phyloP scores from a whole-genome alignment of 2,329 filamentous ascomycete genomes.

The Botrytis paeoniae region DNA sequence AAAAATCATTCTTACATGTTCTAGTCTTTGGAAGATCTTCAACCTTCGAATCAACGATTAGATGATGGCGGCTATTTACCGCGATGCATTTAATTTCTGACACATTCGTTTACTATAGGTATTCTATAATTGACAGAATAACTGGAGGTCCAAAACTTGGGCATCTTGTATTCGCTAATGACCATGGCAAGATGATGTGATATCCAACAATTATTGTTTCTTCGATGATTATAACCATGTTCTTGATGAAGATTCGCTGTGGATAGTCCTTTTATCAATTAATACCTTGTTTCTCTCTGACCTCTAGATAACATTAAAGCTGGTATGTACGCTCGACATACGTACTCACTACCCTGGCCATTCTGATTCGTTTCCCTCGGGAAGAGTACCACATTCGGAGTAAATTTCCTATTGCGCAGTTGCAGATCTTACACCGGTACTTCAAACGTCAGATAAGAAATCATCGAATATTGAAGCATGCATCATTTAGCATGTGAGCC shows the following conservation, averaged over 20 bases:
- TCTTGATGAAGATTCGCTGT: background rate
- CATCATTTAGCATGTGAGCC: background rate
- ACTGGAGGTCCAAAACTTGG: background rate
- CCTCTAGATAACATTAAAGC: background rate
- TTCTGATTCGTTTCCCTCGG: background rate
- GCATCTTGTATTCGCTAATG: background rate
- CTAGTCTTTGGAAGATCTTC: conserved; percentile 7
- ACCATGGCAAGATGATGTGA: background rate
- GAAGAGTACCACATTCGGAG: background rate
- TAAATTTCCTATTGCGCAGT: background rate
- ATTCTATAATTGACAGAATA: background rate
- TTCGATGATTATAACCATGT: background rate
- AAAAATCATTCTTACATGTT: conserved; percentile 3
- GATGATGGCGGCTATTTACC: conserved; percentile 17
- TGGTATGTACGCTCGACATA: background rate
- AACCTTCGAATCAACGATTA: background rate
- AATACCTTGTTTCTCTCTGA: background rate
- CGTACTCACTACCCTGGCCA: background rate
- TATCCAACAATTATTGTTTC: background rate
- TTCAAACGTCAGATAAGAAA: conserved; percentile 12
- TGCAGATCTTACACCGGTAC: background rate
- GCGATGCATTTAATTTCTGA: conserved; percentile 4
- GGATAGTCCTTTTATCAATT: background rate
- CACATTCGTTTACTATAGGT: background rate
- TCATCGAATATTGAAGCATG: background rate